A percentile compares a stretch with the other conserved stretches of the same genome.
These are phyloP conservation scores for Beauveria sp. DNA, from an alignment of 2,329 filamentous ascomycete species.

Conservation along the genomic window DNA sequence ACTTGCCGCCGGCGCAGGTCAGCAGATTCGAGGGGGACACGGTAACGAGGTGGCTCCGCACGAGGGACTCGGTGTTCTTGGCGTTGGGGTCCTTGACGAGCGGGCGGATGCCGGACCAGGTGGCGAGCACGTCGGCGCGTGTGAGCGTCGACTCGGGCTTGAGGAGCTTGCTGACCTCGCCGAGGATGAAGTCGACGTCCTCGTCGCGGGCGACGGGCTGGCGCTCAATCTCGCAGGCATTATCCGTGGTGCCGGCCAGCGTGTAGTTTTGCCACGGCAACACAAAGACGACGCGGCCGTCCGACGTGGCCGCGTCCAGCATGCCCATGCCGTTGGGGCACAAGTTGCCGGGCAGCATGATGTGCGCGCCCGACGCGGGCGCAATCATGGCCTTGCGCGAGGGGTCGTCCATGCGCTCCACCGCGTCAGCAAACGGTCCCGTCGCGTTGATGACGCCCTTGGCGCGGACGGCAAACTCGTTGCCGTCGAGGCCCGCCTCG, in stretches of 20 bases:
- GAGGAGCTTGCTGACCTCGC: constrained; percentile 69
- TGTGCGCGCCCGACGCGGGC: constrained; percentile 74
- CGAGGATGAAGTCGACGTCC: constrained; percentile 76
- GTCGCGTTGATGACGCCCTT: constrained; percentile 81
- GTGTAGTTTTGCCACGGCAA: constrained; percentile 83
- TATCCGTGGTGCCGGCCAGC: constrained; percentile 76
- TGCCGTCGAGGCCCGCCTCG: constrained; percentile 37
- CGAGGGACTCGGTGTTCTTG: constrained; percentile 73
- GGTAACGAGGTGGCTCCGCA: constrained; percentile 74
- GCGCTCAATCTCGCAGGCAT: constrained; percentile 57
- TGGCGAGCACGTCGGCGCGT: constrained; percentile 67
- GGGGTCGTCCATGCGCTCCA: constrained; percentile 74
- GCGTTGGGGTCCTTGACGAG: constrained; percentile 75
- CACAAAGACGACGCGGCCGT: constrained; percentile 84
- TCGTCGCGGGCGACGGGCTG: constrained; percentile 68
- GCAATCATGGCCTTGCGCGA: constrained; percentile 64
- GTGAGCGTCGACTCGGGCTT: constrained; percentile 68
- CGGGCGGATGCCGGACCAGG: constrained; percentile 75
- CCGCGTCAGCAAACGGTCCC: constrained; percentile 71
- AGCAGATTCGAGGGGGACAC: constrained; percentile 67
- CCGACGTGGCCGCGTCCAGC: constrained; percentile 73
- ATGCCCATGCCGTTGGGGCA: constrained; percentile 75
- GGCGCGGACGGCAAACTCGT: constrained; percentile 61
- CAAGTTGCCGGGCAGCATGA: constrained; percentile 73
- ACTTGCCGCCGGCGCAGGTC: constrained; percentile 78